Conservation (phyloP, 352 stramenopile species). For the Pelagophyceae sp. region DNA sequence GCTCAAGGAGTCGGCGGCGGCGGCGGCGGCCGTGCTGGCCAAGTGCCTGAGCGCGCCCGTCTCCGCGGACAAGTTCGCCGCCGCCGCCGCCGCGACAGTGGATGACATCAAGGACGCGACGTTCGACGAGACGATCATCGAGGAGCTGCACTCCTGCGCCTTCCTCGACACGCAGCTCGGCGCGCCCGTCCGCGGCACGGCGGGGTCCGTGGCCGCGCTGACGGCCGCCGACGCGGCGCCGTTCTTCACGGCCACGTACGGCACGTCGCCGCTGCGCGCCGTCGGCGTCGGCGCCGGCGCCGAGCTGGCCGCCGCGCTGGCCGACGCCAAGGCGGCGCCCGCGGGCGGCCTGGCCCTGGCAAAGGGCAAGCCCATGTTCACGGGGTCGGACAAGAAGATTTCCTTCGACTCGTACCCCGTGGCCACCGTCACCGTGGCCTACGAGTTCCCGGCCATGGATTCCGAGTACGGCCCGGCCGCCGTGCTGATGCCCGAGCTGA, state of each 20-base stretch:
- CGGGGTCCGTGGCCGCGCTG: background rate
- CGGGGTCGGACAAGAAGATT: constrained; percentile 1
- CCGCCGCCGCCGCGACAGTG: background rate
- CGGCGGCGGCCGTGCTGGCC: background rate
- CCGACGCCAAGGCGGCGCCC: background rate
- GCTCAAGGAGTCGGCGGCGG: background rate
- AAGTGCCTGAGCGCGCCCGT: background rate
- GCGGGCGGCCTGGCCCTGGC: background rate
- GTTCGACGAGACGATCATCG: background rate
- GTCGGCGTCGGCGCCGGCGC: background rate
- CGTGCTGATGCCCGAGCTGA: background rate
- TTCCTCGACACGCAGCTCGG: constrained; percentile 4
- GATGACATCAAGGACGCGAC: background rate
- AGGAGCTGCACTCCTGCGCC: constrained; percentile 5
- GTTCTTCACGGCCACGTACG: background rate
- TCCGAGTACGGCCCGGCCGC: background rate
- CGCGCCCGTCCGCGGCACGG: background rate
- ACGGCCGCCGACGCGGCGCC: background rate
- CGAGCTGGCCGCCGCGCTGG: background rate
- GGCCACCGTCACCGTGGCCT: background rate
- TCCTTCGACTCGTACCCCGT: background rate
- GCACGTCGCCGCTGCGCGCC: no score
- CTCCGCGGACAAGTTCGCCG: background rate
- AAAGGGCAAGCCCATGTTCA: background rate
- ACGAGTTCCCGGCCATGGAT: background rate